Evolutionary conservation across 768 basidiomycete genomes (phyloP).

Genomic region (Podaxis sp.): DNA sequence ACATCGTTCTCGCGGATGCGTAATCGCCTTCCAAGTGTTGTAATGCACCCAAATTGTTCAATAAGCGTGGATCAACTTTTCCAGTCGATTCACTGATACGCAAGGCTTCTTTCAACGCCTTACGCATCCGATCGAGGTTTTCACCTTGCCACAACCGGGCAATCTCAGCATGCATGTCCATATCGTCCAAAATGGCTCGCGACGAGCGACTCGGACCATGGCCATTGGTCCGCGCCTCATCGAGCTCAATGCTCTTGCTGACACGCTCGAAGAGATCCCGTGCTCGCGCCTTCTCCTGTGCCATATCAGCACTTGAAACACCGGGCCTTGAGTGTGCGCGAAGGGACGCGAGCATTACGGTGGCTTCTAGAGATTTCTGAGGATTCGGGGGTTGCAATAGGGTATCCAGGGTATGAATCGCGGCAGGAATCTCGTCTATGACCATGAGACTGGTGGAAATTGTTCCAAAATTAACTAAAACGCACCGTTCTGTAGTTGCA

Average conservation of each 20-base stretch:
- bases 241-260: conserved; percentile 60
- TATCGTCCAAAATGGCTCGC: conserved; percentile 67
- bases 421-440: conserved; percentile 78
- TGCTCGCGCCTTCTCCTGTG: conserved; percentile 70
- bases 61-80: conserved; percentile 60
- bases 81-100: conserved; percentile 55
- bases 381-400: conserved; percentile 66
- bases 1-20: conserved; percentile 57
- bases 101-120: conserved; percentile 73
- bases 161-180: conserved; percentile 89
- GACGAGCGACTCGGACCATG: conserved; percentile 38
- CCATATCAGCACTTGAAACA: conserved; percentile 69
- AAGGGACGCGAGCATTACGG: conserved; percentile 85
- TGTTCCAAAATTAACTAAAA: conserved; percentile 2
- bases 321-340: conserved; percentile 82
- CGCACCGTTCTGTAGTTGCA: conserved; percentile 80
- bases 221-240: conserved; percentile 51
- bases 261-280: conserved; percentile 83
- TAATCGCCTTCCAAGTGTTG: conserved; percentile 67
- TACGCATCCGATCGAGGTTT: conserved; percentile 67
- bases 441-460: conserved; percentile 1
- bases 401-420: conserved; percentile 82
- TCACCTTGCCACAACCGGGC: conserved; percentile 88
- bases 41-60: conserved; percentile 81
- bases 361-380: conserved; percentile 77